phyloP scores from a whole-genome alignment of 1,284 basidiomycete species.

The Ceratobasidium sp. region DNA sequence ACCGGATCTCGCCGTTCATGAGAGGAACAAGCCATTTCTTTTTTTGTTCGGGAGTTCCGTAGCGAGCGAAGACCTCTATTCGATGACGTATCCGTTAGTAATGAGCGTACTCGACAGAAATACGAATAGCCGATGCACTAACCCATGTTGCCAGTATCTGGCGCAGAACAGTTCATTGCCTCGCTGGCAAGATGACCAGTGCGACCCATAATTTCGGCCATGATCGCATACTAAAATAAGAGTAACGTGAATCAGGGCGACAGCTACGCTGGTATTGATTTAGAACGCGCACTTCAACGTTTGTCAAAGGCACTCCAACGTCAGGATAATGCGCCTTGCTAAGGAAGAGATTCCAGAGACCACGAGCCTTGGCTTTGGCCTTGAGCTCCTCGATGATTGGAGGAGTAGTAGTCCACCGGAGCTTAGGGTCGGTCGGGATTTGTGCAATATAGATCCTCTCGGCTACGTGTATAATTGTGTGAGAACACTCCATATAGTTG shows the following conservation, averaged over 20 bases:
- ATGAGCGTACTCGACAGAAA: conserved; percentile 13
- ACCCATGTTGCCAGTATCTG: conserved; percentile 97
- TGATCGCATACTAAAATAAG: conserved; percentile 81
- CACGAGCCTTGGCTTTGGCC: conserved; percentile 82
- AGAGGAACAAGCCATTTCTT: conserved; percentile 89
- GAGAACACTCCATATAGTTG: neutral
- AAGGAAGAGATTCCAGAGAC: conserved; percentile 97
- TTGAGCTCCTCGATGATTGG: conserved; percentile 87
- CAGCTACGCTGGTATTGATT: neutral
- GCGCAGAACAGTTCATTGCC: conserved; percentile 90
- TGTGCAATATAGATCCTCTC: conserved; percentile 81
- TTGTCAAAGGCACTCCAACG: conserved; percentile 86
- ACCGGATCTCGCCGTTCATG: conserved; percentile 91
- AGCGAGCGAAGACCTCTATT: conserved; percentile 93
- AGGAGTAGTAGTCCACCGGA: conserved; percentile 86
- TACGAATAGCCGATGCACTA: conserved; percentile 42
- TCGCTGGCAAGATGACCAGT: conserved; percentile 83
- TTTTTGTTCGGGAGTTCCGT: conserved; percentile 89
- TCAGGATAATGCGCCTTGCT: conserved; percentile 92
- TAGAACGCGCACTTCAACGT: conserved; percentile 76
- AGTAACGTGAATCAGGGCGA: conserved; percentile 11
- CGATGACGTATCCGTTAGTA: conserved; percentile 6
- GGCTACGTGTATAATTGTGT: conserved; percentile 51
- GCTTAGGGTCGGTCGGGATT: conserved; percentile 75
- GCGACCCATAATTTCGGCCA: conserved; percentile 94